phyloP scores from a whole-genome alignment of 2,329 filamentous ascomycete genomes.

The Rutstroemia sydowiana region DNA sequence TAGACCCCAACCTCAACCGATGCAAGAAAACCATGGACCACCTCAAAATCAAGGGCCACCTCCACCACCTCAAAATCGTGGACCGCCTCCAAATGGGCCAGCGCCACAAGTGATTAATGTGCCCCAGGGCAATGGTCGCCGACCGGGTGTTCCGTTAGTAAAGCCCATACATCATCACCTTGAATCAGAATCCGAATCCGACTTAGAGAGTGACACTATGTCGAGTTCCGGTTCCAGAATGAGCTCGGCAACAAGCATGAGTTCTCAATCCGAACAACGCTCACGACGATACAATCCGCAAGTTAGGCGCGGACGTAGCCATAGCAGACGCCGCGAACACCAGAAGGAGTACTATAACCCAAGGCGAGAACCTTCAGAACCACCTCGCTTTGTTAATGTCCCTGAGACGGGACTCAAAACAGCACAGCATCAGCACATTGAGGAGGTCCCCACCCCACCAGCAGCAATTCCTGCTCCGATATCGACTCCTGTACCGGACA shows the following conservation, averaged over 20 bases:
- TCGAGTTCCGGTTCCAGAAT: conserved; percentile 6
- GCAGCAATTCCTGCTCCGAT: conserved; percentile 13
- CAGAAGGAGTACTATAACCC: conserved; percentile 14
- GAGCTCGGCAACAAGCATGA: conserved; percentile 13
- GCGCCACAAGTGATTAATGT: neutral
- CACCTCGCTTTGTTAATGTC: conserved; percentile 1
- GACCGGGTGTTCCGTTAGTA: neutral
- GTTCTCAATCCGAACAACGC: conserved; percentile 12
- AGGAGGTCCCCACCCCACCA: conserved; percentile 10
- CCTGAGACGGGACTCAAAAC: neutral
- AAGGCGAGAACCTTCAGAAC: conserved; percentile 17
- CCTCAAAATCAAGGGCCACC: conserved; percentile 2
- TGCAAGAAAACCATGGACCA: conserved; percentile 3
- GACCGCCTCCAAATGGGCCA: neutral
- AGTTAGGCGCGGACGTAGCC: conserved; percentile 14
- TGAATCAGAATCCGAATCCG: conserved; percentile 11
- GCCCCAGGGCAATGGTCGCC: neutral
- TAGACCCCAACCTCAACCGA: conserved; percentile 8
- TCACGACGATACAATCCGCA: conserved; percentile 5
- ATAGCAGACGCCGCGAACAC: conserved; percentile 18
- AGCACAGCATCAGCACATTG: conserved; percentile 11
- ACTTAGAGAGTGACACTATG: conserved; percentile 11
- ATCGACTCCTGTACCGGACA: conserved; percentile 16
- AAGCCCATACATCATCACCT: conserved; percentile 3
- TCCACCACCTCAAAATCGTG: conserved; percentile 8